Conservation (phyloP, 306 rosid genomes). For the Castanopsis chinensis region DNA sequence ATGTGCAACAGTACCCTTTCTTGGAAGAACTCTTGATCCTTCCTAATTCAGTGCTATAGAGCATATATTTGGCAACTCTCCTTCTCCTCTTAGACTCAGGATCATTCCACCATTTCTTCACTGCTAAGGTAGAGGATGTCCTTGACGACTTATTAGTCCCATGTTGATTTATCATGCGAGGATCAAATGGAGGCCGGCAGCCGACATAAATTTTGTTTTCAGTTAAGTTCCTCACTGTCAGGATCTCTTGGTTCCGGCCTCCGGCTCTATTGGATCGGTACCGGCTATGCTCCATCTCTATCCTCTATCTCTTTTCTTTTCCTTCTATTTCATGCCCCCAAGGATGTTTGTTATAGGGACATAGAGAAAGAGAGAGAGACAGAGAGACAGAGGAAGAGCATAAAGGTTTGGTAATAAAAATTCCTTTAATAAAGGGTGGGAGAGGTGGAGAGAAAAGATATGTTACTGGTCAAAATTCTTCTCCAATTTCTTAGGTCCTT, state of each 20-base stretch:
- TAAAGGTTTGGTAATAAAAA: background rate
- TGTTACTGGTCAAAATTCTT: background rate
- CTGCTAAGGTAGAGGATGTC: background rate
- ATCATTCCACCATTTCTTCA: conserved; percentile 40
- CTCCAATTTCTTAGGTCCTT: background rate
- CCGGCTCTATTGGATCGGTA: background rate
- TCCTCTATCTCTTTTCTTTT: conserved; percentile 2
- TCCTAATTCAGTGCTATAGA: conserved; percentile 39
- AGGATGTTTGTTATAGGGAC: background rate
- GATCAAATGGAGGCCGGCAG: conserved; percentile 1
- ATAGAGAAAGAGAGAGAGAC: too few species aligned
- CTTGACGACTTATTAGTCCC: background rate
- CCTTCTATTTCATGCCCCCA: background rate
- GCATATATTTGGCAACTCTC: conserved; percentile 45
- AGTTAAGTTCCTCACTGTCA: conserved; percentile 4
- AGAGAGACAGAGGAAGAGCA: conserved; percentile 23
- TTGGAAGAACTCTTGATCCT: conserved; percentile 36
- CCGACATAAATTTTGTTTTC: conserved; percentile 15
- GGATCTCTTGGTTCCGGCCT: background rate
- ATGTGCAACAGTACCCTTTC: conserved; percentile 25
- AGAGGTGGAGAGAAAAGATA: conserved; percentile 13
- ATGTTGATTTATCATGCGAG: conserved; percentile 3
- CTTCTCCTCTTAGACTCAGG: conserved; percentile 42
- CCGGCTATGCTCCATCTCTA: conserved; percentile 22
- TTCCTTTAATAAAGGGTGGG: conserved; percentile 2